Evolutionary conservation across 768 basidiomycete genomes (phyloP), one percentile per base, ranked within the genome.

Genomic region (Mycena galopus): DNA sequence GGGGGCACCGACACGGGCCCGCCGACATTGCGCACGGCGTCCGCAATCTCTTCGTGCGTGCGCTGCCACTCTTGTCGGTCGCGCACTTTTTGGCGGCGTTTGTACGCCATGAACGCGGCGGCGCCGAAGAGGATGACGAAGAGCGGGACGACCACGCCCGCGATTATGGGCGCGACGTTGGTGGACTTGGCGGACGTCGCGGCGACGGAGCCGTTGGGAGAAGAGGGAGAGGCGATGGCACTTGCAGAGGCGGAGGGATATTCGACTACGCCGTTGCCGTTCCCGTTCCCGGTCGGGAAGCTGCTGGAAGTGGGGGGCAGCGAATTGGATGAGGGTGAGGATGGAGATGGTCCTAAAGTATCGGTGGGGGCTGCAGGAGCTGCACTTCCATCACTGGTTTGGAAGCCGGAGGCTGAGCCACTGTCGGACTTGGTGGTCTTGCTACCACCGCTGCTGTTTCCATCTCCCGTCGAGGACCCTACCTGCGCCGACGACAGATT

Each of bases 51-150:
- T 16, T 37, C 63, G 47, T 74, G 73, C 25, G 73, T 74, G 53
- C 70, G 69, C 63, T 74, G 69, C 73, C 73, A 74, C 42, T 71
- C 73, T 25, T 47, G 62, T 3, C 66, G 33, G 51, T 74, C 73
- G 53, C 58, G 53, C 35, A 56, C 30, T 32, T 63, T 67, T 19
- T 58, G 70, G 11, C 73, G 70, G 32, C 70, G 70, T 21, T 67
- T 67, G 65, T 59, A 66, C 21, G 30, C 29, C 58, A 72, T 12
- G 42, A 21, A 51, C 9, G 56, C 73, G 19, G 70, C 67, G 32
- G 21, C 55, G 63, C 19, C 66, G 62, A 75, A 27, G 58, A 61
- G 14, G 30, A 72, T 23, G 2, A 72, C 10, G 14, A 75, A 21
- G 27, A 75, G 19, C 17, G 73, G 73, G 57, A 71, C 73, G 35